Evolutionary conservation across 495 filamentous ascomycete genomes (phyloP).

Genomic region (Hapsidospora chrysogenum): DNA sequence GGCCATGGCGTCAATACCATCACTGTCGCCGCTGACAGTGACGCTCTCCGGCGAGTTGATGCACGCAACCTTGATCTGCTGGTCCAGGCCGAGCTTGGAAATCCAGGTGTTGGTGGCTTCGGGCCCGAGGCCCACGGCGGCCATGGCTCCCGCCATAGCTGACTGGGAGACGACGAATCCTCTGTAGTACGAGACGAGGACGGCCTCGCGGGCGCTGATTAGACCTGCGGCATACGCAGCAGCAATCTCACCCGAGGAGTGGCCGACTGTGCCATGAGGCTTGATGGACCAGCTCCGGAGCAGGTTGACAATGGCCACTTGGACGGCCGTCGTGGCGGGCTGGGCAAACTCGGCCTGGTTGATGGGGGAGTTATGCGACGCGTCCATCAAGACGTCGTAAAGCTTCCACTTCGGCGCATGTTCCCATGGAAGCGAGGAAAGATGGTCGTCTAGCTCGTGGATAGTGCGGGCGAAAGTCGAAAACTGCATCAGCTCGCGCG

Average conservation of each 20-base stretch:
- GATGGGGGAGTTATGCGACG: neutral
- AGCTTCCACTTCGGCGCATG: conserved; percentile 1
- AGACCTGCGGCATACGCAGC: conserved; percentile 15
- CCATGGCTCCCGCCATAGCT: conserved; percentile 15
- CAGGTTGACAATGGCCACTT: conserved; percentile 30
- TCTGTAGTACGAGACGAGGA: conserved; percentile 12
- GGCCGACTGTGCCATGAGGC: conserved; percentile 18
- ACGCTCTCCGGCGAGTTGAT: conserved; percentile 20
- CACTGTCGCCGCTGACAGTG: conserved; percentile 29
- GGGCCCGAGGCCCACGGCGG: conserved; percentile 13
- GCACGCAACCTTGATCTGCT: conserved; percentile 7
- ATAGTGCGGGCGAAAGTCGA: neutral
- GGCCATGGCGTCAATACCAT: conserved; percentile 9
- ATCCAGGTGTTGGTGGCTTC: conserved; percentile 7
- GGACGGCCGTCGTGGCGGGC: conserved; percentile 21
- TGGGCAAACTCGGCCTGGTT: conserved; percentile 17
- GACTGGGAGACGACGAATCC: conserved; percentile 7
- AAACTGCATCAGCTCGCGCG: neutral
- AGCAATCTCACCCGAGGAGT: conserved; percentile 18
- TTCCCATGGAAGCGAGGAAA: neutral
- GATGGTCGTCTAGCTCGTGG: neutral
- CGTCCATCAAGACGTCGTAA: neutral
- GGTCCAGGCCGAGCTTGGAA: no score
- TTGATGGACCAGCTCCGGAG: conserved; percentile 24
- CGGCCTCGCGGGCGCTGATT: conserved; percentile 7